Evolutionary conservation across 345 rosid genomes (phyloP).

Genomic region (Excoecaria cochinchinensis): DNA sequence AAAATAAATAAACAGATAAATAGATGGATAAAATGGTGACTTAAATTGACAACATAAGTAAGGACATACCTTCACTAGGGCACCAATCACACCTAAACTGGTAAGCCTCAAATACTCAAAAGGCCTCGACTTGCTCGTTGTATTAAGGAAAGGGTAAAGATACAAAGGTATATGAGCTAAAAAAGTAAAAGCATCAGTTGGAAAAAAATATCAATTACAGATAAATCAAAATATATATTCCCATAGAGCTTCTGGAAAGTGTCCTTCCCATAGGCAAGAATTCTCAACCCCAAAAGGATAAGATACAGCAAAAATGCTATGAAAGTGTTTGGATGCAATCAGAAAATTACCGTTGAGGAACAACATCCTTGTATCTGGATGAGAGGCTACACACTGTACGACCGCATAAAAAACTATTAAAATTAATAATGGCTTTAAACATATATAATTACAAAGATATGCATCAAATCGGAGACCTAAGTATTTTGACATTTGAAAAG

Average conservation of each 20-base stretch:
- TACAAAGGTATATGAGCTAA: constrained; percentile 97
- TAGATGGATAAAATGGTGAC: background rate
- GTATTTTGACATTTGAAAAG: background rate
- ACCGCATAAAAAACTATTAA: constrained; percentile 8
- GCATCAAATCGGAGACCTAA: background rate
- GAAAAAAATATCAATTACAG: background rate
- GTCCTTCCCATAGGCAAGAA: no score
- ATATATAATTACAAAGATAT: background rate
- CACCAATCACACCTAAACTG: constrained; percentile 98
- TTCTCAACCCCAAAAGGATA: no score
- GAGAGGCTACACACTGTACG: constrained; percentile 98
- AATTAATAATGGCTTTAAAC: constrained; percentile 20
- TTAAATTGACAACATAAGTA: constrained; percentile 1
- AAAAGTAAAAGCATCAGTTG: constrained; percentile 16
- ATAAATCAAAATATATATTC: background rate
- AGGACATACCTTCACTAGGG: constrained; percentile 83
- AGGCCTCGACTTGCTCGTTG: constrained; percentile 95
- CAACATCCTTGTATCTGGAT: constrained; percentile 89
- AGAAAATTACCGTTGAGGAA: constrained; percentile 76
- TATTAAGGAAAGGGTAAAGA: constrained; percentile 93
- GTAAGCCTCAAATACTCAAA: constrained; percentile 94
- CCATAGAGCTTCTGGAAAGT: no score
- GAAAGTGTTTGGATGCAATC: constrained; percentile 12
- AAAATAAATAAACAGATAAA: background rate
- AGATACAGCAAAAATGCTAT: background rate